Base-by-base conservation (phyloP, 768 basidiomycete species). In the Boletus fagicola region DNA sequence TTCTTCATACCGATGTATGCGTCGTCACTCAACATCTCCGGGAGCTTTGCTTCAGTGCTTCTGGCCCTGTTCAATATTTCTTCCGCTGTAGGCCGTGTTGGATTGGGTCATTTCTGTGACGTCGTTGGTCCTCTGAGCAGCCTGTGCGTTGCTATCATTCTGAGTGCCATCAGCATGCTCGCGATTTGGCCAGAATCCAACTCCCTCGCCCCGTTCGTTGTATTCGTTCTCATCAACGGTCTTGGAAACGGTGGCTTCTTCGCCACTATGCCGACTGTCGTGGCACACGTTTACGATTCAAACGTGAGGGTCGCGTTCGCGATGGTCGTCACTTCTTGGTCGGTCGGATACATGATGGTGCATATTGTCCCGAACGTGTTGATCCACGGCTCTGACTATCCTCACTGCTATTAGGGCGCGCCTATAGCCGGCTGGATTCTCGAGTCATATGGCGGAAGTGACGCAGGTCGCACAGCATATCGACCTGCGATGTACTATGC, bases 1-100 rank as follows among this genome's bases (percentile, higher is more conserved):
- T 76, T 73, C 63, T 75, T 76, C 63, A 72, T 74, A 46, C 74
- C 72, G 1, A 62, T 68, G 11, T 76, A 75, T 53, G 69, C 38
- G 18, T 39, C 12, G 18, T 38, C 49, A 5, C 49, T 39, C 49
- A n/a, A 12, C 9, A 13, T 50, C 15, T 38, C 49, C 18, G n/a
- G 49, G 18, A 26, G 10, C 31, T 10, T 35, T 33, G 22, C 31
- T 49, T 35, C 48, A 7, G 22, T 36, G 10, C 49, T 36, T 24
- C 49, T 36, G 18, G 49, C 49, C 15, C 33, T 36, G 33, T 49
- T 49, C 22, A 36, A 49, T 12, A 24, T 49, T 0, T 39, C 49
- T 28, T 38, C 36, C 18, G 11, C 49, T 13, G 24, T 39, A 26
- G 35, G 35, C 11, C 36, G 36, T 28, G 49, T 26, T n/a, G 35